Conservation (phyloP, 345 rosid genomes). For the Boechera stricta region DNA sequence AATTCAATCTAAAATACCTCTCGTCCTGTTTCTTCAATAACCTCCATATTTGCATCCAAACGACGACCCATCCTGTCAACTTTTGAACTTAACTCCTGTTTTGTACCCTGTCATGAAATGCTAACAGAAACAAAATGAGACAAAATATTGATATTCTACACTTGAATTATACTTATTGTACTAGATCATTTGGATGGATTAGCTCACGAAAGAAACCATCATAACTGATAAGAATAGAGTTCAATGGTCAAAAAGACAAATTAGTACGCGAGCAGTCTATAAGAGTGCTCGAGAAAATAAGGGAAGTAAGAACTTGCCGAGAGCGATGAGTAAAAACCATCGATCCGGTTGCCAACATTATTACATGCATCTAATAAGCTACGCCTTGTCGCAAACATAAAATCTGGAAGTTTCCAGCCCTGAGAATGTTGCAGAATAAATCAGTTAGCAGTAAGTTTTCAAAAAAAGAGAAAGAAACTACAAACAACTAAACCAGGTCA, state of each 20-base stretch:
- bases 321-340: constrained; percentile 71
- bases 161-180: neutral
- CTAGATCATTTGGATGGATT: constrained; percentile 9
- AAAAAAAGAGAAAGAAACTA: constrained; percentile 1
- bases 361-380: constrained; percentile 85
- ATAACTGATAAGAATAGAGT: constrained; percentile 12
- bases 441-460: neutral
- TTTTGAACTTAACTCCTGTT: constrained; percentile 61
- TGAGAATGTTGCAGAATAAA: constrained; percentile 42
- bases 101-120: constrained; percentile 58
- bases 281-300: constrained; percentile 4
- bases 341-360: constrained; percentile 75
- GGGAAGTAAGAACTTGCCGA: constrained; percentile 52
- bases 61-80: constrained; percentile 57
- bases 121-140: constrained; percentile 7
- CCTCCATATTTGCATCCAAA: constrained; percentile 59
- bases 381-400: constrained; percentile 95
- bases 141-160: constrained; percentile 12
- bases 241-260: constrained; percentile 9
- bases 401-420: constrained; percentile 96
- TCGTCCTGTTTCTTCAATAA: constrained; percentile 60
- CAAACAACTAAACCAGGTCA: constrained; percentile 5
- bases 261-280: neutral
- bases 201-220: constrained; percentile 16
- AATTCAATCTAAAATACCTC: constrained; percentile 54